These are phyloP conservation scores for Coleophoma eucalyptorum DNA, from an alignment of 2,329 filamentous ascomycete genomes.

Conservation along the genomic window DNA sequence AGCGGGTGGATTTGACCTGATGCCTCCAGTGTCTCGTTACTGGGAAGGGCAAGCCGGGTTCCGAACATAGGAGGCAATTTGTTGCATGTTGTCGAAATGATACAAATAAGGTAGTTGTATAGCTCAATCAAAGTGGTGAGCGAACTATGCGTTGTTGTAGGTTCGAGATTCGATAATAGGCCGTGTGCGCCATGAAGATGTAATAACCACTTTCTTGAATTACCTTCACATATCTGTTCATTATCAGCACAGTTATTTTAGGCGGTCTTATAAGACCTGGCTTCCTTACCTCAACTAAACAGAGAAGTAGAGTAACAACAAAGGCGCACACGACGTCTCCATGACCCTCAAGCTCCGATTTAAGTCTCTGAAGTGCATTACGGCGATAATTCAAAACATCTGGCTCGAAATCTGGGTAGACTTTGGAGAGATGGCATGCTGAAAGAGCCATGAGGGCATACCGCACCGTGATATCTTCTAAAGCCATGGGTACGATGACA, in stretches of 20 bases:
- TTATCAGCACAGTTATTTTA: background rate
- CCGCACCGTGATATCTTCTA: background rate
- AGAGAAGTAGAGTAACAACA: conserved; percentile 1
- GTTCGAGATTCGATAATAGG: background rate
- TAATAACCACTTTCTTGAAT: conserved; percentile 4
- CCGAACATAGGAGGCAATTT: conserved; percentile 1
- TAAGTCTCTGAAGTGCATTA: conserved; percentile 1
- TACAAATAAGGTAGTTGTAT: conserved; percentile 1
- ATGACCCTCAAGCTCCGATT: background rate
- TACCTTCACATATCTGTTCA: conserved; percentile 4
- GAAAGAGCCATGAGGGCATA: conserved; percentile 2
- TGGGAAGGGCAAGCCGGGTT: too few relatives aligned
- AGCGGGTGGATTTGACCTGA: background rate
- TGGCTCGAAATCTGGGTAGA: conserved; percentile 2
- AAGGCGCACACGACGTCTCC: background rate
- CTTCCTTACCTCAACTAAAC: conserved; percentile 1
- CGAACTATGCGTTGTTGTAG: background rate
- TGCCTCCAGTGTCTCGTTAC: conserved; percentile 1
- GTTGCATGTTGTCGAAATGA: background rate
- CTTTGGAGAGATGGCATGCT: conserved; percentile 4
- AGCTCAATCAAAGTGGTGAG: conserved; percentile 1
- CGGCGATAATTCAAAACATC: background rate
- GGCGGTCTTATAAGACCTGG: background rate
- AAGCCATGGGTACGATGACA: conserved; percentile 1
- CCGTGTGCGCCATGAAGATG: conserved; percentile 2